Conservation (phyloP, 177 flowering plant species). For the Tripterygium wilfordii region DNA sequence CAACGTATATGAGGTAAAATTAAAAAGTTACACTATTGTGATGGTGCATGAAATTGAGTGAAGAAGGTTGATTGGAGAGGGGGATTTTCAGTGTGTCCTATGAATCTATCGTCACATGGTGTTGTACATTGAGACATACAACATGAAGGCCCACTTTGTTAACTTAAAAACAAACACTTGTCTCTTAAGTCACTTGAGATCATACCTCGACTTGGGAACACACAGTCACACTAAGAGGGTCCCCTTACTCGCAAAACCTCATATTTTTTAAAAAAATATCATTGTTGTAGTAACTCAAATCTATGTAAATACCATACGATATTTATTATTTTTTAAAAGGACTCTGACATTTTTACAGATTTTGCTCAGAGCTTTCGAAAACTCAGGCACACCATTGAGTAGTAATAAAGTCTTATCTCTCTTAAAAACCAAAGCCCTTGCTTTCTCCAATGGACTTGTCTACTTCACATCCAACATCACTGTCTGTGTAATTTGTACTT, state of each 20-base stretch:
- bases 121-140: constrained; percentile 29
- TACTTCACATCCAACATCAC: constrained; percentile 53
- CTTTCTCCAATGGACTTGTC: constrained; percentile 57
- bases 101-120: constrained; percentile 43
- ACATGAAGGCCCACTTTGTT: constrained; percentile 49
- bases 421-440: constrained; percentile 1
- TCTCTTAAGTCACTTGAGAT: constrained; percentile 29
- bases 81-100: constrained; percentile 11
- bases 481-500: constrained; percentile 28
- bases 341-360: too few species aligned
- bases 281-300: too few species aligned
- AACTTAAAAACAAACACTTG: constrained; percentile 28
- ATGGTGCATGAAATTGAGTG: constrained; percentile 6
- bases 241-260: too few species aligned
- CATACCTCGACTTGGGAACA: constrained; percentile 35
- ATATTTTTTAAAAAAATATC: too few species aligned
- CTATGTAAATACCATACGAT: too few species aligned
- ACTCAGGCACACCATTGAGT: too few species aligned
- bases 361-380: too few species aligned
- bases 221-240: constrained; percentile 5
- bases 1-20: background rate
- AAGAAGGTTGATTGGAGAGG: background rate
- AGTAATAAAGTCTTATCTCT: too few species aligned
- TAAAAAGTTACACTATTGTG: background rate
- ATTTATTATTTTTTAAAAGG: too few species aligned